Percentiles rank a stretch among this genome's conserved stretches.
Conservation (phyloP, 176 grass and related monocot genomes). For the Oryza longistaminata region DNA sequence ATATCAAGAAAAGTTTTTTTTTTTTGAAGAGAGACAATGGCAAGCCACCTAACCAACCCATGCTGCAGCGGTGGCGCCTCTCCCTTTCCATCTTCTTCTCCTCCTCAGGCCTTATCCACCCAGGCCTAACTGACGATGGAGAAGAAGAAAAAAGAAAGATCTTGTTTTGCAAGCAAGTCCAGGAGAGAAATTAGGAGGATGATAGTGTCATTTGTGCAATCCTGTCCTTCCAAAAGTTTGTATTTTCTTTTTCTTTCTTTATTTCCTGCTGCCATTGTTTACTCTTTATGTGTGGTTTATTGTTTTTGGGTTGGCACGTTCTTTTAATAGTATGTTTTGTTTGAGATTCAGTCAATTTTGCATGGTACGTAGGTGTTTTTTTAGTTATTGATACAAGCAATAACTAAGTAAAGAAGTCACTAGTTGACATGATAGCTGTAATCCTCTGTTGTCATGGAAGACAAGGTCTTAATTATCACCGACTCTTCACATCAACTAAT, state of each 20-base stretch:
- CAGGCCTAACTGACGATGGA: conserved; percentile 11
- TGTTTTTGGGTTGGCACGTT: neutral
- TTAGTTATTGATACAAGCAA: neutral
- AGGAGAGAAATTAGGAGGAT: neutral
- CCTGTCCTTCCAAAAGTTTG: neutral
- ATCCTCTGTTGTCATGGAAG: neutral
- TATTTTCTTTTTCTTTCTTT: neutral
- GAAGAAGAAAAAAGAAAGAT: neutral
- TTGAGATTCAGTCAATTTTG: neutral
- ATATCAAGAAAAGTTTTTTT: neutral
- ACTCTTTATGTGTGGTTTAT: neutral
- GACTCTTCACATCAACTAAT: neutral
- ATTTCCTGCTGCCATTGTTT: neutral
- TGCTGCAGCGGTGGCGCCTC: neutral
- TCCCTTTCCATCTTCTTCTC: neutral
- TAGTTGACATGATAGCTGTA: neutral
- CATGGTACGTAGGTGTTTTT: neutral
- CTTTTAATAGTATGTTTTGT: neutral
- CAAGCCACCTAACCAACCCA: conserved; percentile 38
- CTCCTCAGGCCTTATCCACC: conserved; percentile 30
- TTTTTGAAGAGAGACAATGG: conserved; percentile 21
- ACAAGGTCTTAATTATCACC: neutral
- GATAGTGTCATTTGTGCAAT: neutral
- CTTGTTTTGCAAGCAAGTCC: conserved; percentile 18
- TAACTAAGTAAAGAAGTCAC: too few relatives aligned